A percentile compares a stretch with the other conserved stretches of the same genome.
These are phyloP conservation scores for Rhizopogon roseolus DNA, from an alignment of 768 basidiomycete genomes.

Conservation along the genomic window DNA sequence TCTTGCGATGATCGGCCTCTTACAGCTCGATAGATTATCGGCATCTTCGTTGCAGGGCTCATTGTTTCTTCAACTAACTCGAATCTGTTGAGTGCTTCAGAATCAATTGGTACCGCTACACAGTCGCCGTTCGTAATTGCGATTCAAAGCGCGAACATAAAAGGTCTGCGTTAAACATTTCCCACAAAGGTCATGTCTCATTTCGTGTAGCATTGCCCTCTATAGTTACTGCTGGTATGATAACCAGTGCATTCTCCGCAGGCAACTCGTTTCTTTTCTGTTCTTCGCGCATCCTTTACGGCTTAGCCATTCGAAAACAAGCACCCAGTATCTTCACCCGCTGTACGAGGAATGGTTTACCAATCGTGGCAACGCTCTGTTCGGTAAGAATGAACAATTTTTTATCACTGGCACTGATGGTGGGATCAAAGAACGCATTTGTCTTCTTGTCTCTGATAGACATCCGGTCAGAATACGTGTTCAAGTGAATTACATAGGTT, in stretches of 20 bases:
- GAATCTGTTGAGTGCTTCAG: slow-evolving; percentile 30
- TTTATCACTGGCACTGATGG: not conserved
- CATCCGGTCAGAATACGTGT: slow-evolving; percentile 38
- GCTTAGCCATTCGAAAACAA: slow-evolving; percentile 41
- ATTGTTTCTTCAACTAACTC: slow-evolving; percentile 64
- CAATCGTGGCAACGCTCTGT: slow-evolving; percentile 29
- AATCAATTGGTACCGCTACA: slow-evolving; percentile 50
- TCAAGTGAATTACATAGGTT: slow-evolving; percentile 4
- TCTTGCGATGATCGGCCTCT: not conserved
- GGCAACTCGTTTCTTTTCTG: slow-evolving; percentile 62
- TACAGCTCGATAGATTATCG: slow-evolving; percentile 45
- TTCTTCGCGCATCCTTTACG: slow-evolving; percentile 36
- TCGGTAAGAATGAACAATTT: slow-evolving; percentile 15
- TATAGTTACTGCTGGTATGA: slow-evolving; percentile 67
- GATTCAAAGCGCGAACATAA: slow-evolving; percentile 63
- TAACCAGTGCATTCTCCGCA: slow-evolving; percentile 71
- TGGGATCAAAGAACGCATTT: slow-evolving; percentile 29
- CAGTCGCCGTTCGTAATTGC: slow-evolving; percentile 82
- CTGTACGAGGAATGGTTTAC: slow-evolving; percentile 44
- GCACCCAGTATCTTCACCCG: slow-evolving; percentile 43
- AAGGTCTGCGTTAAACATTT: slow-evolving; percentile 27
- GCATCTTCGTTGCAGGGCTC: slow-evolving; percentile 68
- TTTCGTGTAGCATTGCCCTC: slow-evolving; percentile 40
- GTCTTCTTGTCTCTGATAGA: slow-evolving; percentile 57
- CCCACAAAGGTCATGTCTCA: slow-evolving; percentile 3